Evolutionary conservation across 2,329 filamentous ascomycete genomes (phyloP).

Genomic region (Acrodontium crateriforme): DNA sequence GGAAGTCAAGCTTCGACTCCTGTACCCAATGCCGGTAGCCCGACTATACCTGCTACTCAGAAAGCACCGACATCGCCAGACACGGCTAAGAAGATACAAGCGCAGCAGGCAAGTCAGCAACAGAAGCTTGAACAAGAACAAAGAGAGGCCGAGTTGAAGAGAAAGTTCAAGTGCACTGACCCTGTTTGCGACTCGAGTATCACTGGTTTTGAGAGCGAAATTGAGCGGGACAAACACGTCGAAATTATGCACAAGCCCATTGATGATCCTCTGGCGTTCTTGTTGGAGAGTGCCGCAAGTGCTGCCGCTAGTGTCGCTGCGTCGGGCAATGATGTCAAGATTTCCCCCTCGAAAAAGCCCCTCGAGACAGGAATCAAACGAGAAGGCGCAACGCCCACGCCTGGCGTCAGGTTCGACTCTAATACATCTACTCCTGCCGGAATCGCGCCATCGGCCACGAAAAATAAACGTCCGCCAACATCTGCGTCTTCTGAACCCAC

Average conservation of each 20-base stretch:
- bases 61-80: slow-evolving; percentile 30
- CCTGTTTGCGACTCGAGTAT: slow-evolving; percentile 38
- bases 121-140: slow-evolving; percentile 22
- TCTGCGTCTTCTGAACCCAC: slow-evolving; percentile 7
- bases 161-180: slow-evolving; percentile 40
- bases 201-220: slow-evolving; percentile 41
- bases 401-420: slow-evolving; percentile 21
- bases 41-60: slow-evolving; percentile 18
- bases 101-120: slow-evolving; percentile 21
- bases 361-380: slow-evolving; percentile 7
- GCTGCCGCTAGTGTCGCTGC: slow-evolving; percentile 17
- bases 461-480: slow-evolving; percentile 9
- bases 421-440: slow-evolving; percentile 11
- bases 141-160: slow-evolving; percentile 24
- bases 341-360: slow-evolving; percentile 13
- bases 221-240: slow-evolving; percentile 41
- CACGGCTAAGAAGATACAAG: slow-evolving; percentile 29
- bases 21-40: slow-evolving; percentile 19
- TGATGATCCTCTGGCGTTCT: slow-evolving; percentile 42
- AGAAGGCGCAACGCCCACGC: slow-evolving; percentile 10
- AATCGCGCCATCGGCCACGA: too few species aligned
- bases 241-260: slow-evolving; percentile 40
- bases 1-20: slow-evolving; percentile 29
- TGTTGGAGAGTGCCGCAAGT: slow-evolving; percentile 38
- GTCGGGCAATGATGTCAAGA: slow-evolving; percentile 23